Conservation (phyloP, 2,329 filamentous ascomycete species). For the Exophiala sideris region DNA sequence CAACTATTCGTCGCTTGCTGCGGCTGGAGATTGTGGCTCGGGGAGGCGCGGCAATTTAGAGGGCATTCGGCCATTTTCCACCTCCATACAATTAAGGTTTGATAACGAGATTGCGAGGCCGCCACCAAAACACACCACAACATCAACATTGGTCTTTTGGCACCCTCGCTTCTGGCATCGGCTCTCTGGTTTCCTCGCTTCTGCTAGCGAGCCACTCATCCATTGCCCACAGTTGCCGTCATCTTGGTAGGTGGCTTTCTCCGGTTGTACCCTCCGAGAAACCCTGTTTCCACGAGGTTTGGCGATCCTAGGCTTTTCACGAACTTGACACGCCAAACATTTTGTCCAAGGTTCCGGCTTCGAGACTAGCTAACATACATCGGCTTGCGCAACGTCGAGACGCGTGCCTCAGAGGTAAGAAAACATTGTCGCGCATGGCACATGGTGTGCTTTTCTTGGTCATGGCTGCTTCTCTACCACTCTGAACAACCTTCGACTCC, state of each 20-base stretch:
- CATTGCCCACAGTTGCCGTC: conserved; percentile 9
- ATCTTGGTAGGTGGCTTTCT: background rate
- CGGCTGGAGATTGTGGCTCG: conserved; percentile 16
- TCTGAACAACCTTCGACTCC: background rate
- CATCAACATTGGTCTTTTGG: conserved; percentile 4
- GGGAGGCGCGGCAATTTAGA: conserved; percentile 17
- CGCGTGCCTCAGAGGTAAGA: conserved; percentile 13
- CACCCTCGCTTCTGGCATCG: conserved; percentile 1
- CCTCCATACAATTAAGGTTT: conserved; percentile 21
- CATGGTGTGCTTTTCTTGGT: background rate
- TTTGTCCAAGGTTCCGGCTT: conserved; percentile 8
- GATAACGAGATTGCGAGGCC: conserved; percentile 25
- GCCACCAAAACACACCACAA: conserved; percentile 14
- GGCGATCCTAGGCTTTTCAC: conserved; percentile 11
- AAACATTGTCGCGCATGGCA: background rate
- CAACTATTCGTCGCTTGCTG: conserved; percentile 12
- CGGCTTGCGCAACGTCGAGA: conserved; percentile 7
- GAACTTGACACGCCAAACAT: conserved; percentile 21
- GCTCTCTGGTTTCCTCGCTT: conserved; percentile 8
- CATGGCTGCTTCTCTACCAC: conserved; percentile 1
- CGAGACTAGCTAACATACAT: conserved; percentile 13
- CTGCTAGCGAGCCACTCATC: conserved; percentile 3
- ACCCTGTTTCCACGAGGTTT: conserved; percentile 9
- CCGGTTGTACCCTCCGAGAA: conserved; percentile 1
- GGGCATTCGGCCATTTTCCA: conserved; percentile 5